Evolutionary conservation across 345 rosid genomes (phyloP).

Genomic region (Salix arbutifolia): DNA sequence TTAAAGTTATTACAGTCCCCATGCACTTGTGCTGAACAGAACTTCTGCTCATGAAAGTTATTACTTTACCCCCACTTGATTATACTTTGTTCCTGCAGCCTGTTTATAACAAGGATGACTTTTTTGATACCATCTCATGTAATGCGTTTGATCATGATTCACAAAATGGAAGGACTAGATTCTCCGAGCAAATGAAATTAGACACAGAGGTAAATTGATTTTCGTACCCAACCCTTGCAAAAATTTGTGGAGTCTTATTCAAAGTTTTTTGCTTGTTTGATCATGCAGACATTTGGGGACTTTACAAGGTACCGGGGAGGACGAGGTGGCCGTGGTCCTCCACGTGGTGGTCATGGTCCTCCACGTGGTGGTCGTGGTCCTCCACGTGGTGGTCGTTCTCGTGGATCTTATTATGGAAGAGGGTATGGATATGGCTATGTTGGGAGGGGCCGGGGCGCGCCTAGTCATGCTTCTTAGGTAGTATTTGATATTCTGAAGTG

Average conservation of each 20-base stretch:
- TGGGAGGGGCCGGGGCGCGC: slow-evolving; percentile 20
- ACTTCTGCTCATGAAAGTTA: not conserved
- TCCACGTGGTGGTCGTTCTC: slow-evolving; percentile 22
- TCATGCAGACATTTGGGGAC: too few relatives aligned
- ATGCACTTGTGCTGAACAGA: not conserved
- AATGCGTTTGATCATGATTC: slow-evolving; percentile 44
- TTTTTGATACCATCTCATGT: slow-evolving; percentile 77
- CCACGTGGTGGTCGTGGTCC: slow-evolving; percentile 20
- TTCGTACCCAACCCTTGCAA: not conserved
- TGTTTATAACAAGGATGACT: slow-evolving; percentile 87
- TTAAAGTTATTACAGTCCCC: not conserved
- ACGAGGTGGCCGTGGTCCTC: slow-evolving; percentile 10
- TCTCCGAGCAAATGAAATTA: slow-evolving; percentile 77
- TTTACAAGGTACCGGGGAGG: too few relatives aligned
- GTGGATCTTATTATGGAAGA: slow-evolving; percentile 24
- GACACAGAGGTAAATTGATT: slow-evolving; percentile 69
- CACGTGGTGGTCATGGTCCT: slow-evolving; percentile 19
- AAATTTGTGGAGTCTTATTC: not conserved
- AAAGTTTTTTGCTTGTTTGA: not conserved
- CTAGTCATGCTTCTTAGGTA: slow-evolving; percentile 9
- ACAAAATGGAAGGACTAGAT: slow-evolving; percentile 64
- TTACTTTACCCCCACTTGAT: not conserved
- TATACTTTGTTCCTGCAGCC: slow-evolving; percentile 39
- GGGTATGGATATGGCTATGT: slow-evolving; percentile 19
- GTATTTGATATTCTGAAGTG: not conserved